phyloP scores from a whole-genome alignment of 352 stramenopile species.

The Phytophthora meadii region DNA sequence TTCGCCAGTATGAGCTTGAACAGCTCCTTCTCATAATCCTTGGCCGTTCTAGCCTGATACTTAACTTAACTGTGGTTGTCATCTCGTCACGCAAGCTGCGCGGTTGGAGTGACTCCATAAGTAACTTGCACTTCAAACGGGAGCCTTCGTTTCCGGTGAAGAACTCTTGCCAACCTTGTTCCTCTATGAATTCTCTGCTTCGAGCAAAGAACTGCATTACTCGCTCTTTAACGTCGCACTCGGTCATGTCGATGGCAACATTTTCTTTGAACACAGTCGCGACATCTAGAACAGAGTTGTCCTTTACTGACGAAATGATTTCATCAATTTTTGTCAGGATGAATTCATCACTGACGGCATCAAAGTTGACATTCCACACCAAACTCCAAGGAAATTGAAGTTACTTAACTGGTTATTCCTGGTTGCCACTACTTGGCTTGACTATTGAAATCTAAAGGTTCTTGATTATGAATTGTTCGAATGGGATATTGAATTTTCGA shows the following conservation, averaged over 20 bases:
- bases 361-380: constrained; percentile 4
- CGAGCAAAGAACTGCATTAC: constrained; percentile 25
- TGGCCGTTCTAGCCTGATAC: constrained; percentile 16
- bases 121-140: constrained; percentile 15
- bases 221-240: constrained; percentile 17
- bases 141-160: constrained; percentile 11
- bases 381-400: background rate
- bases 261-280: constrained; percentile 28
- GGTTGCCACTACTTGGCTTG: too few relatives aligned
- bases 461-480: too few relatives aligned
- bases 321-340: background rate
- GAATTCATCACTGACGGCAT: constrained; percentile 18
- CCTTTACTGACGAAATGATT: constrained; percentile 22
- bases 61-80: constrained; percentile 16
- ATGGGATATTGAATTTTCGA: too few relatives aligned
- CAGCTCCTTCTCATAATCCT: constrained; percentile 14
- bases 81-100: constrained; percentile 15
- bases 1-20: constrained; percentile 23
- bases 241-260: constrained; percentile 13
- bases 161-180: constrained; percentile 27
- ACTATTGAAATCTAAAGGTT: too few relatives aligned
- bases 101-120: constrained; percentile 14
- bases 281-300: constrained; percentile 22
- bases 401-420: too few relatives aligned
- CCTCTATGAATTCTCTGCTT: constrained; percentile 19